These are phyloP conservation scores for Schizothecium vesticola DNA, from an alignment of 495 filamentous ascomycete genomes.

Conservation along the genomic window DNA sequence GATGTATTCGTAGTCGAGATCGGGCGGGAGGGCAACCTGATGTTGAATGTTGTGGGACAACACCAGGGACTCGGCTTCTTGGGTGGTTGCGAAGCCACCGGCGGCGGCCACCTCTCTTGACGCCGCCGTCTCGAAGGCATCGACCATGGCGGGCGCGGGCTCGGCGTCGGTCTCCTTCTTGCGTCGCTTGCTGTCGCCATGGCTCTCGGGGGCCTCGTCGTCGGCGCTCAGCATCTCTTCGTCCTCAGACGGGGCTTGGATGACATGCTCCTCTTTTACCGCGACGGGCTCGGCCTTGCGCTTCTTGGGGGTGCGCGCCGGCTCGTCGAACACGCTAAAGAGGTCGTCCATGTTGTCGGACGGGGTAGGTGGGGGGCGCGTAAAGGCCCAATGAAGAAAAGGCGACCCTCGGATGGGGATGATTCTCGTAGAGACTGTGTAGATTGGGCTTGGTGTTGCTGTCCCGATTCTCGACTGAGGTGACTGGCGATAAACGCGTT, in stretches of 20 bases:
- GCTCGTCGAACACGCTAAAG: slow-evolving; percentile 78
- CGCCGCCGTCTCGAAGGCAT: slow-evolving; percentile 94
- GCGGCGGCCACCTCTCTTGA: slow-evolving; percentile 80
- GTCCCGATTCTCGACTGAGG: neutral
- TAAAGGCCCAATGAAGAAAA: neutral
- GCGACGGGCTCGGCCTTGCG: slow-evolving; percentile 72
- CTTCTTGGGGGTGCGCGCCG: slow-evolving; percentile 55
- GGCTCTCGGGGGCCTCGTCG: slow-evolving; percentile 29
- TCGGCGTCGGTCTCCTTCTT: slow-evolving; percentile 66
- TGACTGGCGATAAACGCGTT: neutral
- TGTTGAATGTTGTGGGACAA: slow-evolving; percentile 96
- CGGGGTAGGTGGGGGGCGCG: neutral
- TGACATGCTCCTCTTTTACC: slow-evolving; percentile 33
- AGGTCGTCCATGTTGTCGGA: slow-evolving; percentile 63
- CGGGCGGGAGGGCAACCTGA: slow-evolving; percentile 89
- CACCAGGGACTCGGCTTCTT: slow-evolving; percentile 59
- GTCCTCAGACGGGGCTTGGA: slow-evolving; percentile 10
- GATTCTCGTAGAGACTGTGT: neutral
- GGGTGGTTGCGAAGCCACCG: slow-evolving; percentile 68
- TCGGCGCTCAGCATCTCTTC: slow-evolving; percentile 13
- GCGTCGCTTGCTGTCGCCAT: slow-evolving; percentile 60
- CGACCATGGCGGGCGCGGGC: slow-evolving; percentile 87
- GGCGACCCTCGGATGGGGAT: neutral
- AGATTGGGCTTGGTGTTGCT: neutral
- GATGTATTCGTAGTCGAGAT: slow-evolving; percentile 76